These are phyloP conservation scores for Tetrahymena elliotti DNA, from an alignment of 73 alveolate genomes.

Conservation along the genomic window DNA sequence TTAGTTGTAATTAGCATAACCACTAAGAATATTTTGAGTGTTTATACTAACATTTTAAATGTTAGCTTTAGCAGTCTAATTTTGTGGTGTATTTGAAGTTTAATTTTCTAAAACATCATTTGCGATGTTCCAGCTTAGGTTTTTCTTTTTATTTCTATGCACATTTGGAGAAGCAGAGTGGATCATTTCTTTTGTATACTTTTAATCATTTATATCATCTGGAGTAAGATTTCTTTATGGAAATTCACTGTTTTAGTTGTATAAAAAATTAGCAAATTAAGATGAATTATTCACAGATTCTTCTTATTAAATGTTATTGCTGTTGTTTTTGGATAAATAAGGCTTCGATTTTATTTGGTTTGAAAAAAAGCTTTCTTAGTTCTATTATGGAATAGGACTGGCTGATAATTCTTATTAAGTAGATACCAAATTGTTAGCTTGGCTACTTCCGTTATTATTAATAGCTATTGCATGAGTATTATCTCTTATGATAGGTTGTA, in stretches of 20 bases:
- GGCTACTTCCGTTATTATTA: background rate
- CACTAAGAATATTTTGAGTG: background rate
- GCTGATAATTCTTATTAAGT: background rate
- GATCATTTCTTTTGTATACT: background rate
- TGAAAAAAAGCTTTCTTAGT: background rate
- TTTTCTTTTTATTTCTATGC: background rate
- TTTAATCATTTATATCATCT: background rate
- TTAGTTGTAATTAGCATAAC: background rate
- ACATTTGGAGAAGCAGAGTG: background rate
- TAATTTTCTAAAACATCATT: background rate
- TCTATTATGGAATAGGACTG: background rate
- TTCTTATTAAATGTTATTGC: background rate
- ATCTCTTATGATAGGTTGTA: background rate
- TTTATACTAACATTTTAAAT: no score
- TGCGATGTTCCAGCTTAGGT: background rate
- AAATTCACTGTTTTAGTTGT: background rate
- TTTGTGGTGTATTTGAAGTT: background rate
- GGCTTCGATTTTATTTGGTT: background rate
- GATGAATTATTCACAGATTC: background rate
- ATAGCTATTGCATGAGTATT: background rate
- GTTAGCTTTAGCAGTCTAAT: background rate
- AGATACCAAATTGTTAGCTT: background rate
- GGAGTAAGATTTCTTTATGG: background rate
- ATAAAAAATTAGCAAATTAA: background rate
- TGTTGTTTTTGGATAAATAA: background rate